These are phyloP conservation scores for Diplodia seriata DNA, from an alignment of 2,329 filamentous ascomycete genomes.

Conservation along the genomic window DNA sequence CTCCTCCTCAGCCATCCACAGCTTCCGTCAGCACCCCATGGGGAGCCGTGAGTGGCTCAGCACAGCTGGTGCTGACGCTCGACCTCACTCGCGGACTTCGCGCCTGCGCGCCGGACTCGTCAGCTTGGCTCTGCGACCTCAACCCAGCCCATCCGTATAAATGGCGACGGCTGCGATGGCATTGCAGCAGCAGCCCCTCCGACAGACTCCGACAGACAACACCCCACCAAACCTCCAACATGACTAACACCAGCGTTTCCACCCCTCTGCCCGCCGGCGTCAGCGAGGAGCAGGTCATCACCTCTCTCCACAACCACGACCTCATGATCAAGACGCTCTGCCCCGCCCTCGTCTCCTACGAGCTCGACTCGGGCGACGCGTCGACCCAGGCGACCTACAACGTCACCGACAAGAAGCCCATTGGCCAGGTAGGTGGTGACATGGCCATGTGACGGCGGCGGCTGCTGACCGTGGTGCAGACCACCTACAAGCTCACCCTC, in stretches of 20 bases:
- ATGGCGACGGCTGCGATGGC: conserved; percentile 15
- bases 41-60: conserved; percentile 32
- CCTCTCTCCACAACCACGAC: conserved; percentile 50
- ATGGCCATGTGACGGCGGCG: conserved; percentile 25
- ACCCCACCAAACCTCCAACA: conserved; percentile 34
- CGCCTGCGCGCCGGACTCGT: conserved; percentile 12
- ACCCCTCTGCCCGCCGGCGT: conserved; percentile 44
- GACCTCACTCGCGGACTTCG: conserved; percentile 23
- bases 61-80: conserved; percentile 3
- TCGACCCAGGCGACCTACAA: conserved; percentile 43
- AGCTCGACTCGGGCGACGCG: conserved; percentile 45
- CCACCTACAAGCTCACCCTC: conserved; percentile 52
- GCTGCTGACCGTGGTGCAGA: conserved; percentile 35
- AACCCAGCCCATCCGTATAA: conserved; percentile 8
- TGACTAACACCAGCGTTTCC: conserved; percentile 48
- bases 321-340: conserved; percentile 50
- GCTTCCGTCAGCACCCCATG: conserved; percentile 23
- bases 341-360: conserved; percentile 45
- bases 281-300: conserved; percentile 40
- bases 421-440: conserved; percentile 41
- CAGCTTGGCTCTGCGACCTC: conserved; percentile 9
- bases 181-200: not conserved
- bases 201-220: conserved; percentile 8
- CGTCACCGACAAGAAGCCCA: conserved; percentile 51
- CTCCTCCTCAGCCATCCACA: conserved; percentile 1